These are phyloP conservation scores for Penicillium digitatum DNA, from an alignment of 2,329 filamentous ascomycete species.

Conservation along the genomic window DNA sequence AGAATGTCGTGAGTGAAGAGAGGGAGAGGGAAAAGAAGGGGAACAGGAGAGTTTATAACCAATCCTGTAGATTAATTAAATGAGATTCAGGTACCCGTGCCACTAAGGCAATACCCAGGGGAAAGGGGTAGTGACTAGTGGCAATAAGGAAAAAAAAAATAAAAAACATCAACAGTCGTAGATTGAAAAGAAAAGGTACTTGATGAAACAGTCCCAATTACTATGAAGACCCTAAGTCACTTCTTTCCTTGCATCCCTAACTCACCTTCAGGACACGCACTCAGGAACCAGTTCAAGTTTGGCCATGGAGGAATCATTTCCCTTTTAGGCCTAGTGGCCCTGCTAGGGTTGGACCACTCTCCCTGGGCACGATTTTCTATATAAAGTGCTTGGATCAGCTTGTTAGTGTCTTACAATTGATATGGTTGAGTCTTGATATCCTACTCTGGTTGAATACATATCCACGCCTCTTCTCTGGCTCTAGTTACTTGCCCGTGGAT, in stretches of 20 bases:
- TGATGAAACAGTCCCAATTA: neutral
- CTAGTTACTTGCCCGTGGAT: too few species aligned
- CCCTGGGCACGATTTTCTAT: slow-evolving; percentile 2
- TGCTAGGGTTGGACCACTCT: slow-evolving; percentile 1
- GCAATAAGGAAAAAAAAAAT: neutral
- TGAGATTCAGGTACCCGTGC: slow-evolving; percentile 24
- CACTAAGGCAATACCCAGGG: slow-evolving; percentile 9
- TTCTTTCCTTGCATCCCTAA: neutral
- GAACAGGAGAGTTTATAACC: slow-evolving; percentile 11
- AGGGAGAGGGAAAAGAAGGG: slow-evolving; percentile 2
- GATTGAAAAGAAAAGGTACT: neutral
- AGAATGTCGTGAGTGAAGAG: slow-evolving; percentile 18
- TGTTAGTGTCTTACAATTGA: too few species aligned
- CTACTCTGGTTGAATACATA: too few species aligned
- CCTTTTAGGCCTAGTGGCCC: neutral
- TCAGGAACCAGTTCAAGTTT: neutral
- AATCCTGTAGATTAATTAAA: slow-evolving; percentile 11
- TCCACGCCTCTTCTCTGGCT: too few species aligned
- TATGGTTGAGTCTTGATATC: too few species aligned
- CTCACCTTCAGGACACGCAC: neutral
- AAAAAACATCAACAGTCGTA: neutral
- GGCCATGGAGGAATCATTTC: slow-evolving; percentile 3
- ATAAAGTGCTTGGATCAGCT: slow-evolving; percentile 2
- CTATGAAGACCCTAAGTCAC: neutral
- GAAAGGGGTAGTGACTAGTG: slow-evolving; percentile 8